phyloP scores from a whole-genome alignment of 148 eudicot species.

The Cornus kousa region DNA sequence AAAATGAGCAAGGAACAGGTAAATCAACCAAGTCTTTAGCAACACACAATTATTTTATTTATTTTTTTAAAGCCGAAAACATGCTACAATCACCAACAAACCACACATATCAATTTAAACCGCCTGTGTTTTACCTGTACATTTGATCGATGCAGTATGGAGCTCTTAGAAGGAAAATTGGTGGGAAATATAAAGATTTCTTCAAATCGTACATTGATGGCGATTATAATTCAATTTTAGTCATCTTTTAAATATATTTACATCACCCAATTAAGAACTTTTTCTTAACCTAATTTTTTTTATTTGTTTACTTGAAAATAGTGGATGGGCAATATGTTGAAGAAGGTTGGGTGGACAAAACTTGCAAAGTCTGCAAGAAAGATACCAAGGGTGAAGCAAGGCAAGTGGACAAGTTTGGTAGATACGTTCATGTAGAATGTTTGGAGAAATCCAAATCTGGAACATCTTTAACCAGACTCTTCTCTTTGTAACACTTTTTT shows the following conservation, averaged over 20 bases:
- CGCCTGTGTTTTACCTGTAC: too few species aligned
- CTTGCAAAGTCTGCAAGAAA: slow-evolving; percentile 96
- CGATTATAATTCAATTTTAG: too few species aligned
- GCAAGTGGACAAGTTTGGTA: slow-evolving; percentile 77
- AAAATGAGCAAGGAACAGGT: slow-evolving; percentile 82
- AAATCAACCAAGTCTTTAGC: not conserved
- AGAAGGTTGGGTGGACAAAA: slow-evolving; percentile 99
- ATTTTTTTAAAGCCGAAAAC: too few species aligned
- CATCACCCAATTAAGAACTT: not conserved
- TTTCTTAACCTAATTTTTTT: not conserved
- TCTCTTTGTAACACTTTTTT: slow-evolving; percentile 21
- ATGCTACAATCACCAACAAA: too few species aligned
- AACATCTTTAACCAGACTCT: slow-evolving; percentile 83
- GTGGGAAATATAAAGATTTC: slow-evolving; percentile 97
- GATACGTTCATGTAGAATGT: slow-evolving; percentile 91
- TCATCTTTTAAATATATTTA: not conserved
- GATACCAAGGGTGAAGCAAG: slow-evolving; percentile 82
- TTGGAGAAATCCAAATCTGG: slow-evolving; percentile 61
- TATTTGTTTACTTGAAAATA: slow-evolving; percentile 8
- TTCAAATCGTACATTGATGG: slow-evolving; percentile 96
- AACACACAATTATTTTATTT: not conserved
- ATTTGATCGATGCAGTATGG: slow-evolving; percentile 56
- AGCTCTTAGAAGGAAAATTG: slow-evolving; percentile 96
- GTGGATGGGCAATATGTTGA: slow-evolving; percentile 97
- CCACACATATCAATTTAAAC: too few species aligned